Conservation (phyloP, 78 protist genomes). For the Dictyostelium intermedium region DNA sequence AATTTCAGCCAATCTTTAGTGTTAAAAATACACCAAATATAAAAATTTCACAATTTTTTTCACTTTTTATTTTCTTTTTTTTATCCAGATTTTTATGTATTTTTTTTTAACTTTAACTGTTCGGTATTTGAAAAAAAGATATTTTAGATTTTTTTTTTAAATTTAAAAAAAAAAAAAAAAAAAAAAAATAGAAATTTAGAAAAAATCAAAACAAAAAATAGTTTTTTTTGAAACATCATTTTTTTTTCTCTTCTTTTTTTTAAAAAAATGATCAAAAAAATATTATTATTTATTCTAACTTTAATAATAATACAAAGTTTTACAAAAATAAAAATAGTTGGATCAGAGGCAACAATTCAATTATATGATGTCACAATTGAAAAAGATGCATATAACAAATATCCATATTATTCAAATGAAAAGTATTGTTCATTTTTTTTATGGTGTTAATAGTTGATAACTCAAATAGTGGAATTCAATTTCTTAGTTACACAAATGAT, state of each 20-base stretch:
- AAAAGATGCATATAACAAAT: background rate
- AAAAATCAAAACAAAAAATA: too few species aligned
- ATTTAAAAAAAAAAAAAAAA: too few species aligned
- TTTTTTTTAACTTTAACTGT: too few species aligned
- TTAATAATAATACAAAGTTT: background rate
- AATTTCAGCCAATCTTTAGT: too few species aligned
- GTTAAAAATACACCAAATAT: too few species aligned
- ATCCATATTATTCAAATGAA: background rate
- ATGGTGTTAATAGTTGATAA: background rate
- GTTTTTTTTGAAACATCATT: too few species aligned
- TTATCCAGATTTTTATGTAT: too few species aligned
- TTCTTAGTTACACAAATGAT: background rate
- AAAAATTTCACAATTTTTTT: too few species aligned
- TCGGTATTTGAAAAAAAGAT: too few species aligned
- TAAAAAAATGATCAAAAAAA: background rate
- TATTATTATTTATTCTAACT: background rate
- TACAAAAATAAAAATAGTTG: background rate
- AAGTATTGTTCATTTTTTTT: background rate
- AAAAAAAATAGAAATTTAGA: too few species aligned
- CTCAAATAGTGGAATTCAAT: background rate
- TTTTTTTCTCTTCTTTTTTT: background rate
- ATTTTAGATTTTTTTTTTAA: too few species aligned
- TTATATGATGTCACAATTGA: background rate
- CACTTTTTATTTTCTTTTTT: too few species aligned
- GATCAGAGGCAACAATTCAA: background rate